A percentile compares a stretch with the other conserved stretches of the same genome.
phyloP scores from a whole-genome alignment of 495 filamentous ascomycete species.

The Lentithecium fluviatile region DNA sequence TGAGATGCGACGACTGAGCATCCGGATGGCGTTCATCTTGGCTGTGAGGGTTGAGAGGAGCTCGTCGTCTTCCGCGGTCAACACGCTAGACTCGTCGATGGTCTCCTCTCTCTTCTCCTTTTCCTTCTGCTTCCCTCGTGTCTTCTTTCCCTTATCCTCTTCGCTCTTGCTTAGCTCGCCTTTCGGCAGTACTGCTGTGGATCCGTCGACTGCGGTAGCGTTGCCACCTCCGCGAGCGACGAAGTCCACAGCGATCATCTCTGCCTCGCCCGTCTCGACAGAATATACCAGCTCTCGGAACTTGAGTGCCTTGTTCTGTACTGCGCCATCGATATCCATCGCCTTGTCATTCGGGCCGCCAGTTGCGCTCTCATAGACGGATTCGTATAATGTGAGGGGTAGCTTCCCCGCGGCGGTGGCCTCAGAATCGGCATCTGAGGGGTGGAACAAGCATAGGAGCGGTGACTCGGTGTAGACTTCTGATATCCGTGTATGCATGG shows the following conservation, averaged over 20 bases:
- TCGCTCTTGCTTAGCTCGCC: constrained; percentile 33
- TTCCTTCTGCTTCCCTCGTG: constrained; percentile 46
- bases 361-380: constrained; percentile 66
- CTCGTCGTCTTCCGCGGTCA: constrained; percentile 80
- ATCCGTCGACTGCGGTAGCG: constrained; percentile 60
- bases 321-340: constrained; percentile 72
- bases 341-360: constrained; percentile 47
- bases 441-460: constrained; percentile 86
- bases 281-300: constrained; percentile 84
- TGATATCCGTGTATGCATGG: constrained; percentile 74
- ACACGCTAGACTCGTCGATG: constrained; percentile 47
- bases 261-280: constrained; percentile 89
- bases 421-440: constrained; percentile 52
- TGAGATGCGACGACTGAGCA: constrained; percentile 79
- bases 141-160: constrained; percentile 38
- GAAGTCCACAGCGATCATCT: constrained; percentile 95
- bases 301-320: constrained; percentile 49
- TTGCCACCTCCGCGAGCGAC: constrained; percentile 80
- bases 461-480: constrained; percentile 76
- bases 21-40: constrained; percentile 87
- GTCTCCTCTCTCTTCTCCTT: constrained; percentile 31
- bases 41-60: constrained; percentile 70
- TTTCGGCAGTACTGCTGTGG: constrained; percentile 25
- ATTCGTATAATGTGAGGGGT: constrained; percentile 87
- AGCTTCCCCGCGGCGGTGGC: constrained; percentile 68